Base-by-base conservation (phyloP, 2,329 filamentous ascomycete genomes). In the Diaporthe sp. region DNA sequence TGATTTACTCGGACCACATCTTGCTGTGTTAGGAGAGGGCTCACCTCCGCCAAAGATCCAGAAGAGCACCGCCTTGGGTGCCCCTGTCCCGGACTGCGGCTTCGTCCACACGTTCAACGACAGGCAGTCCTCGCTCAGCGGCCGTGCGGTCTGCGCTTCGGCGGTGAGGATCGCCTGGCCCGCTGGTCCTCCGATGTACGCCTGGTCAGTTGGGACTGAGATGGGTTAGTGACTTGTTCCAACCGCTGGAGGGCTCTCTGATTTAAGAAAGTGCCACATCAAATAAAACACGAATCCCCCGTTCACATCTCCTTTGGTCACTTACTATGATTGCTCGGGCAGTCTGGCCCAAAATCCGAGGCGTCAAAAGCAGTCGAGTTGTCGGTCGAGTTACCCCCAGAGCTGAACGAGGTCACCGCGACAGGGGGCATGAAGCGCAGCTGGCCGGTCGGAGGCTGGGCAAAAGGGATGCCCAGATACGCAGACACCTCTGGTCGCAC, bases 31-130 rank as follows among this genome's bases (percentile, higher is more conserved):
- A 31, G 31, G 31, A 31, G 31, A 31, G 31, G 31, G 31, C 31
- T 31, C 31, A 31, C 72, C 73, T 61, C 73, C 73, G 25, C 73
- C 73, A 44, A 42, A 63, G 28, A 72, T 72, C 73, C 73, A 75
- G 34, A 75, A 49, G 4, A 75, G 28, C 17, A 75, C 73, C 9
- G 73, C 68, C 31, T 72, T 61, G n/a, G 58, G 47, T 13, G 10
- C 42, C 3, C 47, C 47, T 2, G 58, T 39, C 5, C 58, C 58
- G 6, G 68, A 63, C 63, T 63, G 58, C 5, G 39, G 57, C 20
- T 71, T 71, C 12, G 55, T 58, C 57, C 53, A 55, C 5, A 75
- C 60, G 34, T 63, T 61, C 13, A 75, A 47, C 22, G 68, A 60
- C 20, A 75, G 39, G 37, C 73, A 75, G 28, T 75, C 73, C 57